Evolutionary conservation across 257 asterid genomes (phyloP), one percentile per base, ranked within the genome.

Genomic region (Galeopsis tetrahit): DNA sequence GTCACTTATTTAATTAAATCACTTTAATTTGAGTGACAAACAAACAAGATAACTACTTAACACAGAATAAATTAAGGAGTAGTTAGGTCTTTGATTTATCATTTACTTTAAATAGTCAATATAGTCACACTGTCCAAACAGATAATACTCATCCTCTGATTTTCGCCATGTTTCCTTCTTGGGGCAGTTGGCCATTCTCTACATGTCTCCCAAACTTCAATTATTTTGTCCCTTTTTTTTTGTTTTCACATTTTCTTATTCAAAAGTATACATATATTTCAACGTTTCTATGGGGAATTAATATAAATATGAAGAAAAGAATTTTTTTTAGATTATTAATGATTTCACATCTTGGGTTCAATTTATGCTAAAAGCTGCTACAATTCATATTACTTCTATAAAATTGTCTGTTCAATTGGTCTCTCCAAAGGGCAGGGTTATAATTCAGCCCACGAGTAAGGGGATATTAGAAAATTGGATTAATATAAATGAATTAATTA

Each of bases 161-260:
- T 69, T 35, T 32, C 77, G 11, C 74, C 77, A 42, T 78, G 77
- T 74, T 75, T 70, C 69, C 71, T 68, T 65, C 71, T 66, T 56
- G 79, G 77, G 72, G 86, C 87, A 83, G 89, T 83, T 85, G 77
- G 78, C 66, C 60, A 8, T 44, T 42, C 59, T 69, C 63, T 46
- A 31, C 0, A 7, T 38, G 46, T 28, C 74, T 72, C 58, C 76
- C 82, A n/a, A 60, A 38, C 63, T 28, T 38, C 77, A 58, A 62
- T 75, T 14, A 63, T 51, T 70, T 75, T 32, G 58, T 63, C 61
- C 61, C 17, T 56, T 58, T 58, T 5, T 42, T 43, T 13, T 31
- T 33, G 6, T 34, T 43, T 53, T 39, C 13, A 38, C 8, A 14
- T 1, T 60, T 38, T 40, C 70, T n/a, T 49, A n/a, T 49, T 0